Percentiles rank a stretch among this genome's conserved stretches.
Evolutionary conservation across 2,329 filamentous ascomycete genomes (phyloP).

Genomic region (Fusarium acutatum): DNA sequence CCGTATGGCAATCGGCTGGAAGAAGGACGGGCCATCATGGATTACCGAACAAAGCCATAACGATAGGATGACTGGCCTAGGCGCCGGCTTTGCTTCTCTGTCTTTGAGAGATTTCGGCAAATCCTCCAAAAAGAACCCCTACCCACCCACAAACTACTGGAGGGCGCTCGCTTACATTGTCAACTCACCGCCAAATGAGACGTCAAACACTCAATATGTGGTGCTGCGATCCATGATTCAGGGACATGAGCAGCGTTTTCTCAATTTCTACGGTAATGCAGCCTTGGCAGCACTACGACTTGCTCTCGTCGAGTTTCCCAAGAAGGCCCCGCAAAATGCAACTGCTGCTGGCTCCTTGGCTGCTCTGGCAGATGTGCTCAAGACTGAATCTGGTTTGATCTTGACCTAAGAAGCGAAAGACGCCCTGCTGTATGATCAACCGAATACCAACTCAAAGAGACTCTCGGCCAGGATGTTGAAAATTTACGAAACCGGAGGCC

Average conservation of each 20-base stretch:
- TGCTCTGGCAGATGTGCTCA: slow-evolving; percentile 63
- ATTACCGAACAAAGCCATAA: slow-evolving; percentile 76
- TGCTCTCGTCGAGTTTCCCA: slow-evolving; percentile 79
- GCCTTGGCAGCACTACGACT: slow-evolving; percentile 75
- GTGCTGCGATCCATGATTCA: slow-evolving; percentile 77
- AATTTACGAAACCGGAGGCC: slow-evolving; percentile 15
- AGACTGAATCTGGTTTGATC: slow-evolving; percentile 58
- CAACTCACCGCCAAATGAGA: slow-evolving; percentile 73
- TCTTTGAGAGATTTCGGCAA: slow-evolving; percentile 83
- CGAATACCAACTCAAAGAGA: neutral
- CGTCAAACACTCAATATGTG: slow-evolving; percentile 77
- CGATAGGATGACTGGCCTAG: slow-evolving; percentile 84
- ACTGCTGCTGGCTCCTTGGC: slow-evolving; percentile 60
- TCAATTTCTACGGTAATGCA: slow-evolving; percentile 82
- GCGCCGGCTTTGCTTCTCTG: slow-evolving; percentile 83
- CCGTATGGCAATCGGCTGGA: slow-evolving; percentile 77
- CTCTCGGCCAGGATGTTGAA: slow-evolving; percentile 4
- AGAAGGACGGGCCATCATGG: slow-evolving; percentile 66
- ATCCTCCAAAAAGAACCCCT: slow-evolving; percentile 74
- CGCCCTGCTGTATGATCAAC: neutral
- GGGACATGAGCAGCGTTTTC: slow-evolving; percentile 76
- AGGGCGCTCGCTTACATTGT: slow-evolving; percentile 76
- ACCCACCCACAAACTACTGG: slow-evolving; percentile 86
- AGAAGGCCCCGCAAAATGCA: slow-evolving; percentile 56
- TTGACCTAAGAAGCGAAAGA: slow-evolving; percentile 47